Conservation (phyloP, 345 rosid genomes). For the Crucihimalaya himalaica region DNA sequence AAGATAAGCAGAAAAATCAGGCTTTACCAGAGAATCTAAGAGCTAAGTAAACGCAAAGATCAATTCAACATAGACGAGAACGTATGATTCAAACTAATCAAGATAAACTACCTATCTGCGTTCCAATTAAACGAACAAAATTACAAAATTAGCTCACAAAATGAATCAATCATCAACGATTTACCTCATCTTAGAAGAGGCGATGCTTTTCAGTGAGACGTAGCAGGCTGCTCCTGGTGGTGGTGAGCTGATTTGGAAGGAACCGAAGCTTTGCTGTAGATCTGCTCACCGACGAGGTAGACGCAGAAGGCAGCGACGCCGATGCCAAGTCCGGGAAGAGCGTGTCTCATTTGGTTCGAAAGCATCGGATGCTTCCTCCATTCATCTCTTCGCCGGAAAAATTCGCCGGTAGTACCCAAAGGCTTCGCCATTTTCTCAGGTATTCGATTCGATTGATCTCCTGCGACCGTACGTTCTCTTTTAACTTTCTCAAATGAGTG, state of each 20-base stretch:
- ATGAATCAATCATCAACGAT: neutral
- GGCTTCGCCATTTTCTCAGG: conserved; percentile 53
- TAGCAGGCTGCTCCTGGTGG: conserved; percentile 40
- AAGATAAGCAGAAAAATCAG: neutral
- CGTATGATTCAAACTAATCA: too few species aligned
- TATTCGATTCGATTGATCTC: conserved; percentile 3
- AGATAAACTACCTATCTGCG: neutral
- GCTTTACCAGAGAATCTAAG: neutral
- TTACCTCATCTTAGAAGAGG: conserved; percentile 7
- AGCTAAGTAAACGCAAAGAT: neutral
- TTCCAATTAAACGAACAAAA: neutral
- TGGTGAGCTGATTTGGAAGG: conserved; percentile 60
- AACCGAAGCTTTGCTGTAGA: conserved; percentile 60
- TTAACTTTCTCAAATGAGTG: neutral
- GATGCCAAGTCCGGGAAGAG: conserved; percentile 86
- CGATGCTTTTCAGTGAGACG: conserved; percentile 29
- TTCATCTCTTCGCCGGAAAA: conserved; percentile 89
- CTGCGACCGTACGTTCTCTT: neutral
- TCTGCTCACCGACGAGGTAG: conserved; percentile 89
- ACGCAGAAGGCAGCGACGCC: conserved; percentile 87
- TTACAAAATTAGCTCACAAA: neutral
- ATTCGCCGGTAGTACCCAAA: conserved; percentile 82
- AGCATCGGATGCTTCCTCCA: conserved; percentile 98
- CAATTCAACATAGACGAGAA: neutral
- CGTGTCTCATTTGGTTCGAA: conserved; percentile 76